Percentiles rank a stretch among this genome's conserved stretches.
Conservation (phyloP, 495 filamentous ascomycete genomes). For the Platismatia glauca region DNA sequence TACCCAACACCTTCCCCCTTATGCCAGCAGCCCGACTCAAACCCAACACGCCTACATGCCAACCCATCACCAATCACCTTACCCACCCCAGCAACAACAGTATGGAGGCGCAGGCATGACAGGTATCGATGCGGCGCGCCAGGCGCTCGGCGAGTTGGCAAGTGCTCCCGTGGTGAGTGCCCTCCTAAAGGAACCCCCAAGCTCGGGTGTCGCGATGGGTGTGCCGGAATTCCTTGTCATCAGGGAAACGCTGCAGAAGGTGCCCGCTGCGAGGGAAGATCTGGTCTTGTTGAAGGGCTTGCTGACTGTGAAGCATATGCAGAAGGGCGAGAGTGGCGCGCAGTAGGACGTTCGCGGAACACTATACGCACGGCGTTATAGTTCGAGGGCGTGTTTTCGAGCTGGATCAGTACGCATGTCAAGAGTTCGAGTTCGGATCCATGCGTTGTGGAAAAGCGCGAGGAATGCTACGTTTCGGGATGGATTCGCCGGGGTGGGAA, state of each 20-base stretch:
- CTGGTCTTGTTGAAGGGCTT: conserved; percentile 20
- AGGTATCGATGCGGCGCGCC: conserved; percentile 43
- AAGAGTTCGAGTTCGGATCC: background rate
- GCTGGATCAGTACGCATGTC: background rate
- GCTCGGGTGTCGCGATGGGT: conserved; percentile 50
- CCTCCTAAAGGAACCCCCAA: conserved; percentile 55
- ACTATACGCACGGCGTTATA: background rate
- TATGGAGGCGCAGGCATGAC: conserved; percentile 26
- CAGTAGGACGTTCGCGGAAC: background rate
- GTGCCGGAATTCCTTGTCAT: conserved; percentile 56
- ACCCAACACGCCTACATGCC: conserved; percentile 19
- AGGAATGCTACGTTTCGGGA: background rate
- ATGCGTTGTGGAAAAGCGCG: background rate
- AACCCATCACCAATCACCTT: conserved; percentile 18
- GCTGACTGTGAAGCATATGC: conserved; percentile 18
- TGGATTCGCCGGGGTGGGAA: background rate
- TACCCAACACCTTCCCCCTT: conserved; percentile 13
- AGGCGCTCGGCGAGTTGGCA: conserved; percentile 52
- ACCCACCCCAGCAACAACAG: conserved; percentile 27
- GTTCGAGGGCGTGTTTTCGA: background rate
- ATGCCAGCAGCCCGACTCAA: conserved; percentile 19
- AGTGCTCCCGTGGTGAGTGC: conserved; percentile 55
- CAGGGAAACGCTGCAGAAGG: conserved; percentile 28
- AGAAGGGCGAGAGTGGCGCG: conserved; percentile 12
- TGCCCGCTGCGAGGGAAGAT: conserved; percentile 21